A percentile compares a stretch with the other conserved stretches of the same genome.
phyloP scores from a whole-genome alignment of 306 rosid species.

The Phaseolus lunatus region DNA sequence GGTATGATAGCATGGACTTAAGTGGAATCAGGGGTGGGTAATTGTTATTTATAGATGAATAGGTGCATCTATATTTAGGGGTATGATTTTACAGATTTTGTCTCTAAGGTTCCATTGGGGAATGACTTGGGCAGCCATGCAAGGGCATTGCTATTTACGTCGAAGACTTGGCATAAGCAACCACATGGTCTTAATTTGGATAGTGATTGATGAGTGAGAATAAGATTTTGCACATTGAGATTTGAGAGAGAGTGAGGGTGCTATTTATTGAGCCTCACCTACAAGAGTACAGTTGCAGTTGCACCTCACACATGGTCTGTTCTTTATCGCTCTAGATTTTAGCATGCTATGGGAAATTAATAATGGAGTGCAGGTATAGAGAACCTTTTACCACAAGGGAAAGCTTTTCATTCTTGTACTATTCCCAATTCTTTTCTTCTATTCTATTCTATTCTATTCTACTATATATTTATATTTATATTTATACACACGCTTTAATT shows the following conservation, averaged over 20 bases:
- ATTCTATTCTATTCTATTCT: background rate
- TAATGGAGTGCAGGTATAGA: conserved; percentile 48
- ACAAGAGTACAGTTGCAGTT: conserved; percentile 41
- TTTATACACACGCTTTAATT: conserved; percentile 17
- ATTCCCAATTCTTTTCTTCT: conserved; percentile 22
- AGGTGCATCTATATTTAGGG: conserved; percentile 46
- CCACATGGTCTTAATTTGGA: conserved; percentile 47
- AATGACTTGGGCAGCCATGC: conserved; percentile 44
- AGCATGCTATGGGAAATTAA: conserved; percentile 52
- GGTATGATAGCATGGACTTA: conserved; percentile 28
- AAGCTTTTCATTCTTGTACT: conserved; percentile 29
- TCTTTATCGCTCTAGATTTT: conserved; percentile 50
- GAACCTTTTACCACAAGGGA: conserved; percentile 50
- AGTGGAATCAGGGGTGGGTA: conserved; percentile 28
- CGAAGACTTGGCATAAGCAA: conserved; percentile 50
- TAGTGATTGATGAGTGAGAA: conserved; percentile 48
- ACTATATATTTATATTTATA: no score
- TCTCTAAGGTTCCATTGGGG: conserved; percentile 38
- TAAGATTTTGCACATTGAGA: conserved; percentile 35
- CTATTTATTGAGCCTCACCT: conserved; percentile 57
- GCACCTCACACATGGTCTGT: conserved; percentile 56
- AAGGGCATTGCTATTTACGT: conserved; percentile 49
- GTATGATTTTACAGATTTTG: conserved; percentile 47
- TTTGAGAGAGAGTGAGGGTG: background rate
- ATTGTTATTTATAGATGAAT: conserved; percentile 23